phyloP scores from a whole-genome alignment of 352 stramenopile species.

The Aphanomyces cochlioides region DNA sequence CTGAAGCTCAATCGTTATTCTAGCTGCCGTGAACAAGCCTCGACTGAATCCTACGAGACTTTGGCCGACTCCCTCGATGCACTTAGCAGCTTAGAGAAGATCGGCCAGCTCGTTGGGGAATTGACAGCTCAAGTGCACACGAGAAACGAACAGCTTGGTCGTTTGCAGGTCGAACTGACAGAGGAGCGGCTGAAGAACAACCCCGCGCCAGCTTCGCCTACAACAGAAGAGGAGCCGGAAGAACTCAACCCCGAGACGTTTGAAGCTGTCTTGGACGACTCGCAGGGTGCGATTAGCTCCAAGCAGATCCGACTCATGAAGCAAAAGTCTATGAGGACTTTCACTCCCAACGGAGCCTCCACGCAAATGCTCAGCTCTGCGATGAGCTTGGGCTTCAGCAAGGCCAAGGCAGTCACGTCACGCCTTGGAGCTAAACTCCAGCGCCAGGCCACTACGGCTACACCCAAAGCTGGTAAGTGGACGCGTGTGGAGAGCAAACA shows the following conservation, averaged over 20 bases:
- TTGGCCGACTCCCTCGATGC: conserved; percentile 17
- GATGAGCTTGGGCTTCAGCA: conserved; percentile 27
- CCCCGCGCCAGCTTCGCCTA: conserved; percentile 29
- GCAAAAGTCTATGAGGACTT: conserved; percentile 22
- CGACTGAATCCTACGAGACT: conserved; percentile 12
- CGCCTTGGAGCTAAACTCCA: conserved; percentile 27
- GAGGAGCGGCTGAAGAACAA: conserved; percentile 40
- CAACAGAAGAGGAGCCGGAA: conserved; percentile 46
- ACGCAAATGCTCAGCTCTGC: conserved; percentile 27
- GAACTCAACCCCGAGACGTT: conserved; percentile 30
- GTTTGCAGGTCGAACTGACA: conserved; percentile 10
- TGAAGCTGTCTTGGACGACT: conserved; percentile 28
- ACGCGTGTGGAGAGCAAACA: conserved; percentile 61
- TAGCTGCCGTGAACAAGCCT: not conserved
- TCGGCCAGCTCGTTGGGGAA: conserved; percentile 18
- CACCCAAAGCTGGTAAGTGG: conserved; percentile 46
- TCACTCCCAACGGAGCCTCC: conserved; percentile 8
- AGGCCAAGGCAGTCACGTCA: conserved; percentile 25
- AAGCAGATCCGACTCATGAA: conserved; percentile 29
- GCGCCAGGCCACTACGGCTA: conserved; percentile 14
- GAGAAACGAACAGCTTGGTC: conserved; percentile 12
- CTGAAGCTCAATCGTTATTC: not conserved
- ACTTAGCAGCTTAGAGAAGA: conserved; percentile 14
- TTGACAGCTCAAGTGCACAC: conserved; percentile 21
- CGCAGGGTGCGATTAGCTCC: conserved; percentile 27